Base-by-base conservation (phyloP, 306 rosid species). In the Prunus mume region DNA sequence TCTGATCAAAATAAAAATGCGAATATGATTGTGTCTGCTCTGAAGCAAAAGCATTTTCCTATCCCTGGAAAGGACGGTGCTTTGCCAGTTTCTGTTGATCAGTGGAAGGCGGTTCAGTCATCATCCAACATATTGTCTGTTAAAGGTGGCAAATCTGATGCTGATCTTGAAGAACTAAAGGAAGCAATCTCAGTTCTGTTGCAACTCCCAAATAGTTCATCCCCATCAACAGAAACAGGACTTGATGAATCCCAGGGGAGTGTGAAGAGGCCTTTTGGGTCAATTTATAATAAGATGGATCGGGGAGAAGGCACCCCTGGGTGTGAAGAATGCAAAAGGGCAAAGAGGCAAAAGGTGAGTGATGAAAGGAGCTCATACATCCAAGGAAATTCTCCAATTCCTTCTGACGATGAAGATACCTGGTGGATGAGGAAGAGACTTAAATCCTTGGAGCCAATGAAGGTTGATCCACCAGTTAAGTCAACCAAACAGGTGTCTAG, bases 361-460 rank as follows among this genome's bases (percentile, higher is more conserved):
- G 96, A 89, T n/a, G 96, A 89, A 78, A 88, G 90, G 83, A 88
- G 76, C 86, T 82, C 85, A 49, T 82, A 65, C 84, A 76, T 79
- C 79, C 89, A 83, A 71, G 93, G 86, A 55, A 78, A 47, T 74
- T 91, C 88, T 73, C 83, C 86, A 57, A 72, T 85, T 69, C 83
- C 71, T 38, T 88, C 87, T 38, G 98, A 91, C 72, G 97, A 90
- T 32, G 97, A 89, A 57, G 91, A 89, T 80, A 75, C 82, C 28
- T 92, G 99, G 99, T 95, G 99, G 99, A 73, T 86, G 85, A 92
- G 85, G 84, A 92, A 88, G 86, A 93, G 93, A 70, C 34, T 86
- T 63, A 92, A 92, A 76, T 85, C 92, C 60, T 78, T 81, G 10
- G 93, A 90, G 84, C 78, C 90, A 24, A 61, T 85, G 55, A 92